Evolutionary conservation across 1,139 yeast species (phyloP).

Genomic region (Tardiomyces digboiensis): DNA sequence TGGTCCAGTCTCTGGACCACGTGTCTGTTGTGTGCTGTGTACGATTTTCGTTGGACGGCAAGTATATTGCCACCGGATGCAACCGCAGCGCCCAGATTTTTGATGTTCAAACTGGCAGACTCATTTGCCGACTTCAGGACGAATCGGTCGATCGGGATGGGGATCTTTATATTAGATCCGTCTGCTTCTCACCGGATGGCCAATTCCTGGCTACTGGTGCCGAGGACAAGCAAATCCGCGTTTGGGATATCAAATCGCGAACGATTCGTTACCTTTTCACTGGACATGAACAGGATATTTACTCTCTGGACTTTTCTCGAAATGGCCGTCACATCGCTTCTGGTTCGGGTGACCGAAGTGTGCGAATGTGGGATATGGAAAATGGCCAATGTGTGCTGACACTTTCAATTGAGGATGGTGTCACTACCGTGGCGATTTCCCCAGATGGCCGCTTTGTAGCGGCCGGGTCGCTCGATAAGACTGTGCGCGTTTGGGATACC

Average conservation of each 20-base stretch:
- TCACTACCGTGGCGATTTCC: constrained; percentile 94
- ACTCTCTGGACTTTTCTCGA: constrained; percentile 92
- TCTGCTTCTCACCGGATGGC: constrained; percentile 47
- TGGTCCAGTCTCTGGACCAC: constrained; percentile 86
- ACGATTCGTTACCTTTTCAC: constrained; percentile 79
- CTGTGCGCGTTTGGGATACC: constrained; percentile 97
- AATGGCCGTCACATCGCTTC: constrained; percentile 92
- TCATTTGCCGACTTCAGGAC: constrained; percentile 80
- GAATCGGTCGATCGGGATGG: constrained; percentile 49
- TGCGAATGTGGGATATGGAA: constrained; percentile 93
- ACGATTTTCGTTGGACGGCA: constrained; percentile 86
- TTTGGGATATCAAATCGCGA: constrained; percentile 90
- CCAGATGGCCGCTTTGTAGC: constrained; percentile 94
- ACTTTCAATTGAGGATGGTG: constrained; percentile 92
- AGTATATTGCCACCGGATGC: constrained; percentile 93
- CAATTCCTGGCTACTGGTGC: constrained; percentile 96
- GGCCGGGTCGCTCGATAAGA: constrained; percentile 93
- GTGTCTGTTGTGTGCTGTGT: constrained; percentile 96
- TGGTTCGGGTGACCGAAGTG: constrained; percentile 96
- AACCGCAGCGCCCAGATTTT: constrained; percentile 94
- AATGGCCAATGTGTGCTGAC: constrained; percentile 88
- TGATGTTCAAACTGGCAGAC: constrained; percentile 86
- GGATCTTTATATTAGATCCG: constrained; percentile 82
- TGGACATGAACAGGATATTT: constrained; percentile 97
- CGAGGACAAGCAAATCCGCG: constrained; percentile 91